Percentiles rank a stretch among this genome's conserved stretches.
Conservation (phyloP, 176 grass and related monocot genomes). For the Rhipidocladum racemiflorum region DNA sequence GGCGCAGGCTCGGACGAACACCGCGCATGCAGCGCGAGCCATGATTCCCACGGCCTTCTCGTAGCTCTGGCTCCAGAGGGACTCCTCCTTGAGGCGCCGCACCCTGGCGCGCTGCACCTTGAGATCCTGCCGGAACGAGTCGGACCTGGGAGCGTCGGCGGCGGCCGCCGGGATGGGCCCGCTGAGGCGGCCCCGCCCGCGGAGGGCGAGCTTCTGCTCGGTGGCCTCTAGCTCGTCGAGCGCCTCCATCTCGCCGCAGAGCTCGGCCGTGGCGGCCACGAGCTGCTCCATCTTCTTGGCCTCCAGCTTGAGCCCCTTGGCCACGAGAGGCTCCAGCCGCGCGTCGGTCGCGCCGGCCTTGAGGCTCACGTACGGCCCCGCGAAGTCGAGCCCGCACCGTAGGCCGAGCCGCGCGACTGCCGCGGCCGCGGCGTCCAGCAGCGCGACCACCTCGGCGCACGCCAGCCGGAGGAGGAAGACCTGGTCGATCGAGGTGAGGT, state of each 20-base stretch:
- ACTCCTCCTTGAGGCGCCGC: conserved; percentile 44
- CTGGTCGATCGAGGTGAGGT: conserved; percentile 55
- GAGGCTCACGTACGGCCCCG: conserved; percentile 23
- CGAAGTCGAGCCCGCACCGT: conserved; percentile 39
- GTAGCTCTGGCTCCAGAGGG: conserved; percentile 46
- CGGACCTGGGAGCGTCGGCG: background rate
- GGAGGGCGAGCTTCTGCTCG: conserved; percentile 38
- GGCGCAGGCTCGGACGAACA: conserved; percentile 37
- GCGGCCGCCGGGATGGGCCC: conserved; percentile 25
- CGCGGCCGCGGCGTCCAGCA: conserved; percentile 35
- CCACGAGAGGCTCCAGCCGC: conserved; percentile 1
- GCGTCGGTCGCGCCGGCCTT: conserved; percentile 26
- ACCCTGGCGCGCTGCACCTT: conserved; percentile 41
- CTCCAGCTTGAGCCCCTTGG: conserved; percentile 1
- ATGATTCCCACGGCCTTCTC: conserved; percentile 45
- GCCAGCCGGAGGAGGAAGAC: conserved; percentile 46
- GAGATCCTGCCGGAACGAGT: conserved; percentile 26
- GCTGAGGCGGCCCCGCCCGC: conserved; percentile 33
- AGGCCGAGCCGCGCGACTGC: conserved; percentile 30
- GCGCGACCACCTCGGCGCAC: conserved; percentile 39
- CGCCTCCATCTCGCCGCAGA: conserved; percentile 49
- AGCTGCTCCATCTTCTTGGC: conserved; percentile 41
- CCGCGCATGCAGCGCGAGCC: conserved; percentile 34
- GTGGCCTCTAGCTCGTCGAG: conserved; percentile 47
- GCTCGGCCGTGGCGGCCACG: conserved; percentile 33